These are phyloP conservation scores for Eimeria maxima DNA, from an alignment of 169 alveolate species.

Conservation along the genomic window DNA sequence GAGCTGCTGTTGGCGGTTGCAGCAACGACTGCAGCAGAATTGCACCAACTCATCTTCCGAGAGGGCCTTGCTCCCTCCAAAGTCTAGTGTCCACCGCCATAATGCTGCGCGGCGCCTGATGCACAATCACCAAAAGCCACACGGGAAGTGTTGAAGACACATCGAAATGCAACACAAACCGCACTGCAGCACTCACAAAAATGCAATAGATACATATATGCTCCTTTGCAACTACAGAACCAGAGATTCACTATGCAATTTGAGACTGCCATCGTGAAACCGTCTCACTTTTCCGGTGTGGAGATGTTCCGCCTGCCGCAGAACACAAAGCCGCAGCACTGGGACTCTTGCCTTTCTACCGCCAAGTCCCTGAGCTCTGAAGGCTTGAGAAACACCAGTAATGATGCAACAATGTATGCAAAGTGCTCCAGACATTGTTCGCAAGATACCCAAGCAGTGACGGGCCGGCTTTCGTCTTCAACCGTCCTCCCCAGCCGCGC, in stretches of 20 bases:
- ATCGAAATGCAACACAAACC: not conserved
- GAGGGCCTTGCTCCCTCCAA: constrained; percentile 74
- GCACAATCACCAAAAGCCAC: not conserved
- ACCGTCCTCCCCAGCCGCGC: constrained; percentile 10
- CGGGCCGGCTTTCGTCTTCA: constrained; percentile 70
- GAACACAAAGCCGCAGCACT: constrained; percentile 76
- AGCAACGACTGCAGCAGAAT: constrained; percentile 76
- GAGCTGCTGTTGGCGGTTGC: constrained; percentile 76
- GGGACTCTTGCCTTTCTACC: constrained; percentile 62
- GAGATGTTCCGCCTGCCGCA: constrained; percentile 71
- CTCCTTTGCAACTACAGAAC: not conserved
- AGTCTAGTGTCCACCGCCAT: constrained; percentile 71
- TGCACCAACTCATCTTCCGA: constrained; percentile 71
- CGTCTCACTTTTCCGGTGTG: constrained; percentile 60
- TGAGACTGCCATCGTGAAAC: not conserved
- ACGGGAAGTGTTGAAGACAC: not conserved
- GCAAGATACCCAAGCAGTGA: constrained; percentile 73
- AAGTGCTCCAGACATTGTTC: constrained; percentile 68
- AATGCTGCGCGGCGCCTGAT: constrained; percentile 74
- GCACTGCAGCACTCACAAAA: not conserved
- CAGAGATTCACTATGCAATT: not conserved
- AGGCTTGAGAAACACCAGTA: constrained; percentile 61
- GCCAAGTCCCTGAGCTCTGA: constrained; percentile 69
- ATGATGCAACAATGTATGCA: constrained; percentile 61
- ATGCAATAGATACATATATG: not conserved